Base-by-base conservation (phyloP, 192 early-diverging fungal genomes). In the Coemansia furcata region DNA sequence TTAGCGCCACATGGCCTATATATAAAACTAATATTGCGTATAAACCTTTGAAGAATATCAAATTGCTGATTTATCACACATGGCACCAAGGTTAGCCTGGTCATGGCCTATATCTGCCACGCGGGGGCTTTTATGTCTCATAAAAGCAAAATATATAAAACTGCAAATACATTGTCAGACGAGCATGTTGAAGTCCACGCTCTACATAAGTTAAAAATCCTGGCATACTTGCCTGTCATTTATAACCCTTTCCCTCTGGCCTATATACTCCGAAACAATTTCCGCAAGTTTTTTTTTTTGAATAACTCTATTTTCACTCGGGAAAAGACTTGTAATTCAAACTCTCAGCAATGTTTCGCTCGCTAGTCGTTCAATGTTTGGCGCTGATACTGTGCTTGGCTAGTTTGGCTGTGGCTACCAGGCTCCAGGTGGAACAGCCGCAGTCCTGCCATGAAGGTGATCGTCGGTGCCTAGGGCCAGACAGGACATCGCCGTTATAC, bases 401-500 rank as follows among this genome's bases (percentile, higher is more conserved):
- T 19, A 67, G 39, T 55, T 33, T 50, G 30, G 12, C 40, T 21
- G 14, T 59, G 14, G 65, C 65, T 0, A 32, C 30, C 15, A 6
- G 29, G 30, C 14, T 4, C 8, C 29, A 32, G 54, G 54, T 30
- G n/a, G 38, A 21, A 33, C 42, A 21, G 29, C 65, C 17, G 26
- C 55, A 58, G 65, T 43, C n/a, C 49, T 74, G 72, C 59, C 21
- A 42, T 11, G 77, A 80, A 9, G 72, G 72, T 29, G 62, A 71
- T 3, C 77, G 77, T 61, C 68, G 50, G 19, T 80, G 77, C 66
- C 62, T 58, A 19, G 77, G 68, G 30, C 62, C 47, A 29, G 65
- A 68, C 54, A 66, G 47, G 50, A 12, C 72, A 7, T 76, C 74
- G 47, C 63, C 68, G 4, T 66, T 67, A 29, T 80, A 80, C 63